Conservation (phyloP, 2,329 filamentous ascomycete genomes). For the Ceratocystis diversiconidia region DNA sequence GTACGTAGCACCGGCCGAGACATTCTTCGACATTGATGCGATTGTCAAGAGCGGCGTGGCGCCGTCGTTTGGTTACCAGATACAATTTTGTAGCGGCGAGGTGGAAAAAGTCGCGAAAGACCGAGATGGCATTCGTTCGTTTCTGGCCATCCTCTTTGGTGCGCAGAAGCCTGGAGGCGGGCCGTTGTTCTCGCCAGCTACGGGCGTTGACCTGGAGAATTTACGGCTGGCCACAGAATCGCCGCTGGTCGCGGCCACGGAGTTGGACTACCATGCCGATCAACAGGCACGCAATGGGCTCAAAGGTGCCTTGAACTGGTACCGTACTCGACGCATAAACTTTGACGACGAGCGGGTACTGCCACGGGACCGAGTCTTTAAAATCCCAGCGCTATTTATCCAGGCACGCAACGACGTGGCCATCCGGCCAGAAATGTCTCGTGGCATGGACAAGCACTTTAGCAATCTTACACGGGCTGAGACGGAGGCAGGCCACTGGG, state of each 20-base stretch:
- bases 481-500: conserved; percentile 68
- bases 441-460: conserved; percentile 55
- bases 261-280: conserved; percentile 62
- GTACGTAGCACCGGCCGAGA: conserved; percentile 40
- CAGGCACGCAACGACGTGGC: conserved; percentile 56
- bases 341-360: conserved; percentile 57
- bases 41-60: conserved; percentile 39
- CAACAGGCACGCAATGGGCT: conserved; percentile 61
- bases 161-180: conserved; percentile 29
- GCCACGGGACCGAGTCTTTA: conserved; percentile 33
- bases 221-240: conserved; percentile 47
- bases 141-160: conserved; percentile 59
- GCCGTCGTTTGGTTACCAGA: conserved; percentile 69
- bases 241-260: conserved; percentile 49
- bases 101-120: conserved; percentile 45
- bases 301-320: conserved; percentile 77
- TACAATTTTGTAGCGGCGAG: conserved; percentile 59
- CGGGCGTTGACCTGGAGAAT: conserved; percentile 46
- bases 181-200: conserved; percentile 38
- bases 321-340: conserved; percentile 60
- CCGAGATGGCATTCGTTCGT: conserved; percentile 49
- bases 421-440: conserved; percentile 56
- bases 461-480: conserved; percentile 49
- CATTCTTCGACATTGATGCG: conserved; percentile 44
- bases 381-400: conserved; percentile 59